Conservation (phyloP, 768 basidiomycete species). For the Termitomyces sp. region DNA sequence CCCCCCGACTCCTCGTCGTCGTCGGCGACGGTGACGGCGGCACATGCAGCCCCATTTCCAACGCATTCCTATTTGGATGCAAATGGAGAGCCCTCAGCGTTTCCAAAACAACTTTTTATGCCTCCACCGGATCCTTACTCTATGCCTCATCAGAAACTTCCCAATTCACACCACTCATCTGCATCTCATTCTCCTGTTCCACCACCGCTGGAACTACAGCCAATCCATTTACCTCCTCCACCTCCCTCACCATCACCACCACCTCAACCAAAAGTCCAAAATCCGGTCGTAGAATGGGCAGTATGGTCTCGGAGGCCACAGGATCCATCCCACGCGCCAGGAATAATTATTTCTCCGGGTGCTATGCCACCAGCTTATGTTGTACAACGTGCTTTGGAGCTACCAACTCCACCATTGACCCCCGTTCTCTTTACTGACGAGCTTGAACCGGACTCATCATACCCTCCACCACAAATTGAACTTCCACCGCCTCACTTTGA, state of each 20-base stretch:
- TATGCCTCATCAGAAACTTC: constrained; percentile 4
- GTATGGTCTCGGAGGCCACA: constrained; percentile 74
- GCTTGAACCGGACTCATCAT: not conserved
- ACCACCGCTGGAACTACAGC: not conserved
- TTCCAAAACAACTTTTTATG: constrained; percentile 64
- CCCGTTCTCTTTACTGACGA: constrained; percentile 23
- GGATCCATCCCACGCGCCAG: constrained; percentile 61
- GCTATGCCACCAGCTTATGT: constrained; percentile 62
- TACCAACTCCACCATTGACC: constrained; percentile 48
- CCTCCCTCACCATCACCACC: not conserved
- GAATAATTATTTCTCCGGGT: constrained; percentile 65
- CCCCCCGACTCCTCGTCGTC: constrained; percentile 9
- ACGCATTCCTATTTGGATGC: constrained; percentile 8
- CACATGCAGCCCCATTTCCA: no score
- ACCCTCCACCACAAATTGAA: not conserved
- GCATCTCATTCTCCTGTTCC: constrained; percentile 2
- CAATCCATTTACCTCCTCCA: not conserved
- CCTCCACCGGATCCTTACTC: constrained; percentile 25
- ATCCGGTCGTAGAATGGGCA: constrained; percentile 39
- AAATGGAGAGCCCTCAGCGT: constrained; percentile 39
- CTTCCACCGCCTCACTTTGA: not conserved
- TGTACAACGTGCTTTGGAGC: constrained; percentile 49
- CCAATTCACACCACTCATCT: constrained; percentile 2
- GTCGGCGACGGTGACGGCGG: not conserved
- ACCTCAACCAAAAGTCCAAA: not conserved